These are phyloP conservation scores for Ascochyta clinopodiicola DNA, from an alignment of 2,329 filamentous ascomycete genomes.

Conservation along the genomic window DNA sequence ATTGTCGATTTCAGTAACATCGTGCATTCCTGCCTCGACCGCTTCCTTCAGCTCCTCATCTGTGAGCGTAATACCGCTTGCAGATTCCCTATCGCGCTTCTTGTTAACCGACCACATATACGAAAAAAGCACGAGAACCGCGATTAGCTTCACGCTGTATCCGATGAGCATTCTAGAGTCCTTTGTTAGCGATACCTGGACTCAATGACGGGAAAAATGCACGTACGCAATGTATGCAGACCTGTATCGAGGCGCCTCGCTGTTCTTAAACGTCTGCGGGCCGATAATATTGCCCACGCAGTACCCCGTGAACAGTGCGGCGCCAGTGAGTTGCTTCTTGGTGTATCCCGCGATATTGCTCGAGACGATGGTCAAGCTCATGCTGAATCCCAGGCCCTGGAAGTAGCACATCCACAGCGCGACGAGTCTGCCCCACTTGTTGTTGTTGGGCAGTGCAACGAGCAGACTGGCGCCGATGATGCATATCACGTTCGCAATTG, in stretches of 20 bases:
- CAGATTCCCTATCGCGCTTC: slow-evolving; percentile 39
- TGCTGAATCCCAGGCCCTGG: slow-evolving; percentile 51
- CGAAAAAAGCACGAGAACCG: slow-evolving; percentile 43
- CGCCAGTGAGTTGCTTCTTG: slow-evolving; percentile 64
- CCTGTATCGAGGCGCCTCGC: slow-evolving; percentile 46
- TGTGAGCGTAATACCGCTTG: slow-evolving; percentile 27
- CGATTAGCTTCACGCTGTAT: slow-evolving; percentile 49
- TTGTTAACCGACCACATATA: slow-evolving; percentile 49
- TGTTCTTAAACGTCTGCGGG: slow-evolving; percentile 51
- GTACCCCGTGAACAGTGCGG: slow-evolving; percentile 51
- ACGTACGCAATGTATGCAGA: slow-evolving; percentile 25
- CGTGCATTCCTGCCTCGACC: slow-evolving; percentile 52
- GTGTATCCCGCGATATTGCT: slow-evolving; percentile 52
- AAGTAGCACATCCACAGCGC: slow-evolving; percentile 50
- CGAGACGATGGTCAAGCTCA: slow-evolving; percentile 43
- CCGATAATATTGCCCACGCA: slow-evolving; percentile 52
- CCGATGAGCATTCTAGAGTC: slow-evolving; percentile 43
- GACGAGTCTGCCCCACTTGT: slow-evolving; percentile 39
- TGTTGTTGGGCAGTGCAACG: slow-evolving; percentile 22
- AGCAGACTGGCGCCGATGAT: slow-evolving; percentile 30
- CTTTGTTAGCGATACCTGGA: neutral
- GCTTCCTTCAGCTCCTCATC: slow-evolving; percentile 42
- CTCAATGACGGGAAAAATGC: neutral
- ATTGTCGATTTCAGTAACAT: slow-evolving; percentile 53
- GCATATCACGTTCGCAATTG: slow-evolving; percentile 43